Conservation (phyloP, 495 filamentous ascomycete species). For the Aspergillus heteromorphus region DNA sequence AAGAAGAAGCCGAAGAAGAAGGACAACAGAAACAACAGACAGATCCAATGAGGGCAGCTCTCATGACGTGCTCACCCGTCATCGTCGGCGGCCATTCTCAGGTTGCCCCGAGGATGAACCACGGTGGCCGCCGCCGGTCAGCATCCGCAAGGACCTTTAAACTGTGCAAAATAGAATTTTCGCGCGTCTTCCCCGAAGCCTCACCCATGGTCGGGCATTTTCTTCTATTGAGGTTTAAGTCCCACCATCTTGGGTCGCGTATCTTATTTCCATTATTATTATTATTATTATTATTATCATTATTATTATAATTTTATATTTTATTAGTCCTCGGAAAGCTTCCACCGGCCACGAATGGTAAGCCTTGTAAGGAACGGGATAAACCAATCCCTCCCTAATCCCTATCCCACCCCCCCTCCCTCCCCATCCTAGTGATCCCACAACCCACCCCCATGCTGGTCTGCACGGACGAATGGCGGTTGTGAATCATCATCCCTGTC, state of each 20-base stretch:
- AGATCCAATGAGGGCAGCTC: conserved; percentile 10
- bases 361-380: no score
- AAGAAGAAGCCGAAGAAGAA: background rate
- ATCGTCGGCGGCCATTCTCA: conserved; percentile 7
- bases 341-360: background rate
- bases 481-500: background rate
- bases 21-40: background rate
- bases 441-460: background rate
- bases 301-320: background rate
- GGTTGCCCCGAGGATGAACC: conserved; percentile 3
- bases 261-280: background rate
- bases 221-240: conserved; percentile 11
- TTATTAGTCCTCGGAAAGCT: background rate
- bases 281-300: background rate
- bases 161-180: background rate
- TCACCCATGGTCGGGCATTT: conserved; percentile 8
- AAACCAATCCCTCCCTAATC: background rate
- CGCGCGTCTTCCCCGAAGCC: conserved; percentile 3
- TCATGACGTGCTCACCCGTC: conserved; percentile 17
- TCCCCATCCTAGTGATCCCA: no score
- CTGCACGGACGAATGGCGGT: background rate
- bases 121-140: conserved; percentile 2
- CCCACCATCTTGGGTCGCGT: conserved; percentile 15
- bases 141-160: conserved; percentile 13
- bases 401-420: no score